Percentiles rank a stretch among this genome's conserved stretches.
Conservation (phyloP, 768 basidiomycete genomes). For the Agaricus subrufescens region DNA sequence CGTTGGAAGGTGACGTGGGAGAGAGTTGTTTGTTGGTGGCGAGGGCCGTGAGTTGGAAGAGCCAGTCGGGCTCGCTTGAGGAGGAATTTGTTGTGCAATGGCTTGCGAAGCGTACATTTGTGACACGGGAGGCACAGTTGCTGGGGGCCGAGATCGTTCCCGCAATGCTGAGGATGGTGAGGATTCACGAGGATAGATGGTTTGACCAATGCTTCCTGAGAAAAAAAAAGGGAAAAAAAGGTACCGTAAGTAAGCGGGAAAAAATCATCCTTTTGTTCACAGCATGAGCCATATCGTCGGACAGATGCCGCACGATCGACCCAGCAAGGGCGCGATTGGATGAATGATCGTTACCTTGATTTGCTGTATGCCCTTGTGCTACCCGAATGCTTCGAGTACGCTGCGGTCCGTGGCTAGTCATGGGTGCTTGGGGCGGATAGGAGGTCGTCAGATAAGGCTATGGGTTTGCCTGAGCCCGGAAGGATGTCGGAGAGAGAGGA, state of each 20-base stretch:
- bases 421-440: constrained; percentile 17
- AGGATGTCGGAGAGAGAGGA: neutral
- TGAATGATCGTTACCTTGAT: constrained; percentile 40
- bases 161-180: constrained; percentile 45
- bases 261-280: constrained; percentile 6
- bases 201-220: constrained; percentile 33
- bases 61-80: constrained; percentile 44
- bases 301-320: constrained; percentile 15
- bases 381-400: constrained; percentile 43
- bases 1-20: constrained; percentile 39
- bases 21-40: constrained; percentile 35
- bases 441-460: neutral
- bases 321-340: constrained; percentile 7
- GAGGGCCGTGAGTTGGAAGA: constrained; percentile 33
- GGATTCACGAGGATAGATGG: constrained; percentile 37
- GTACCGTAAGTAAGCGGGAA: constrained; percentile 16
- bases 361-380: constrained; percentile 36
- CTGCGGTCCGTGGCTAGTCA: constrained; percentile 60
- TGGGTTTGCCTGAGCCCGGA: neutral
- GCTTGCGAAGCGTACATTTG: constrained; percentile 42
- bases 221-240: constrained; percentile 14
- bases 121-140: constrained; percentile 50
- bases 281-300: constrained; percentile 13
- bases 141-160: constrained; percentile 56
- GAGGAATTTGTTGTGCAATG: constrained; percentile 33